Evolutionary conservation across 176 grass and related monocot genomes (phyloP), one percentile per base, ranked within the genome.

Genomic region (Neostapfia colusana): DNA sequence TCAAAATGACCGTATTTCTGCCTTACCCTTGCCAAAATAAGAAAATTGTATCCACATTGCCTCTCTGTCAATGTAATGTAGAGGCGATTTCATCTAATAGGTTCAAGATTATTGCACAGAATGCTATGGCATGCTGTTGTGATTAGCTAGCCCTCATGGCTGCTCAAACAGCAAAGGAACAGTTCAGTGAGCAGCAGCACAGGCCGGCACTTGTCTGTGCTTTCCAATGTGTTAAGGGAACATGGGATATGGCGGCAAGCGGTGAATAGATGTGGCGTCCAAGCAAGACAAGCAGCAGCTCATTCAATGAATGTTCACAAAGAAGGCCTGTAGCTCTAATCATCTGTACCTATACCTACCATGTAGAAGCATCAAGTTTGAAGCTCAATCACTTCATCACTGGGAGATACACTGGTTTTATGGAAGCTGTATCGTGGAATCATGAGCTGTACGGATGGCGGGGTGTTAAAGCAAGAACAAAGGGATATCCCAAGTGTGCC

Each of bases 1-100:
- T 76, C 10, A 63, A 46, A 76, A 21, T 48, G 24, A n/a, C 24
- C 28, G 9, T 14, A 56, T 63, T 1, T 0, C 5, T 44, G 26
- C 60, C 20, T 61, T 76, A 46, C 72, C 25, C 56, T 35, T 21
- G 16, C 26, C 18, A 63, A 63, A 34, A 48, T 46, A 35, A 35
- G 31, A 31, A 31, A 31, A 31, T 31, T 31, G 31, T 31, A n/a
- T n/a, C n/a, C n/a, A n/a, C n/a, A n/a, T n/a, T n/a, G n/a, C n/a
- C n/a, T n/a, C n/a, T n/a, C n/a, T n/a, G n/a, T n/a, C n/a, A n/a
- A n/a, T n/a, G n/a, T n/a, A n/a, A n/a, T n/a, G n/a, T n/a, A n/a
- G n/a, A n/a, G n/a, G n/a, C n/a, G 10, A 75, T 27, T 62, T 75
- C 24, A 75, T 27, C 73, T 13, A 76, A 18, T 63, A 34, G 36